phyloP scores from a whole-genome alignment of 257 asterid species.

The Solanum chilense region DNA sequence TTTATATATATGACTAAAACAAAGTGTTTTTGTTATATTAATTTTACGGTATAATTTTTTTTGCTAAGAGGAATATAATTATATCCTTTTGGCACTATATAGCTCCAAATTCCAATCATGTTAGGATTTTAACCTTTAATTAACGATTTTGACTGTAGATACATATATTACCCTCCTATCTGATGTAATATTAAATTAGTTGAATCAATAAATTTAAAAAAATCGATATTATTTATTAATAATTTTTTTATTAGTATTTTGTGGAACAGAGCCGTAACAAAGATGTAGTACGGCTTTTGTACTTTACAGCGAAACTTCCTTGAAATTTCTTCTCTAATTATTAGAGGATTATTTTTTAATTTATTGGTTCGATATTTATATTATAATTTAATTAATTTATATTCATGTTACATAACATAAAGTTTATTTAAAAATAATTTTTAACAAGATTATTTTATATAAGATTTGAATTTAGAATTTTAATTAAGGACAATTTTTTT shows the following conservation, averaged over 20 bases:
- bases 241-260: too few species aligned
- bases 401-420: too few species aligned
- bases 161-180: too few species aligned
- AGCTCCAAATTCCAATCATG: background rate
- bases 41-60: background rate
- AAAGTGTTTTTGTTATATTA: background rate
- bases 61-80: background rate
- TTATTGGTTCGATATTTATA: background rate
- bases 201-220: background rate
- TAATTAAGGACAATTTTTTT: too few species aligned
- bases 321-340: background rate
- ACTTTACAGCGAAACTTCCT: background rate
- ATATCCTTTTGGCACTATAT: background rate
- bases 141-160: background rate
- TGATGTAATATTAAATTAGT: background rate
- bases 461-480: too few species aligned
- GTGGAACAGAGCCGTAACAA: background rate
- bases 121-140: background rate
- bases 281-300: background rate
- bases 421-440: too few species aligned
- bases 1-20: background rate
- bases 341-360: background rate
- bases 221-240: rapidly evolving
- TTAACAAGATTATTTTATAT: too few species aligned
- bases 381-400: too few species aligned